phyloP scores from a whole-genome alignment of 2,329 filamentous ascomycete genomes.

The Acephala macrosclerotiorum region DNA sequence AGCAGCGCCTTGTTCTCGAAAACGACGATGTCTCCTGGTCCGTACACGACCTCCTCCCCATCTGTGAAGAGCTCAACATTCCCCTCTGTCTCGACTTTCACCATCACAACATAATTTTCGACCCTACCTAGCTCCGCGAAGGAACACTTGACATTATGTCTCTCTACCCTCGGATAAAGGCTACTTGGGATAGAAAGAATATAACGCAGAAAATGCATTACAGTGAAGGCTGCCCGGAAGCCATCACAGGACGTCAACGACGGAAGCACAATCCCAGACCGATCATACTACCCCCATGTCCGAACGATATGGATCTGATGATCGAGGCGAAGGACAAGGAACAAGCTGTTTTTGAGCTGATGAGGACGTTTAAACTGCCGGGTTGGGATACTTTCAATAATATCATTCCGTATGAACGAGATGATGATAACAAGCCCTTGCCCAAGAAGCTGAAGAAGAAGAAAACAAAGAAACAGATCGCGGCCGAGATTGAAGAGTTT shows the following conservation, averaged over 20 bases:
- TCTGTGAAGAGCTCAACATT: conserved; percentile 94
- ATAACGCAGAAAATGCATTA: conserved; percentile 98
- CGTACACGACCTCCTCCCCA: conserved; percentile 88
- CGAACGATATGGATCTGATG: conserved; percentile 91
- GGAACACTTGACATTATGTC: conserved; percentile 82
- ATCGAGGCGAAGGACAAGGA: conserved; percentile 99
- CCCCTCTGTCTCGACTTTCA: conserved; percentile 92
- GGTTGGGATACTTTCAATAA: conserved; percentile 80
- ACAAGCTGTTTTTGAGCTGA: conserved; percentile 93
- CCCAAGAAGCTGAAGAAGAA: conserved; percentile 55
- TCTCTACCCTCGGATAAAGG: conserved; percentile 78
- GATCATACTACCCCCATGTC: conserved; percentile 80
- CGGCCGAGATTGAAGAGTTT: conserved; percentile 44
- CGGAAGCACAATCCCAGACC: conserved; percentile 88
- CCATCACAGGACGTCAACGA: conserved; percentile 78
- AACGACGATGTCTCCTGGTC: conserved; percentile 94
- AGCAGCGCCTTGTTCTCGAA: conserved; percentile 84
- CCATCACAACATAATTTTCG: conserved; percentile 94
- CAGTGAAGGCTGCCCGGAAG: conserved; percentile 79
- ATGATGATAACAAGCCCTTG: conserved; percentile 73
- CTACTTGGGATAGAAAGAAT: conserved; percentile 83
- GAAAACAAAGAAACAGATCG: conserved; percentile 49
- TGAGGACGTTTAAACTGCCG: conserved; percentile 85
- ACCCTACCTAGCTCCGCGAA: conserved; percentile 75
- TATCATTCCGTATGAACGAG: conserved; percentile 77